Evolutionary conservation across 768 basidiomycete genomes (phyloP).

Genomic region (Lactifluus hygrophoroides): DNA sequence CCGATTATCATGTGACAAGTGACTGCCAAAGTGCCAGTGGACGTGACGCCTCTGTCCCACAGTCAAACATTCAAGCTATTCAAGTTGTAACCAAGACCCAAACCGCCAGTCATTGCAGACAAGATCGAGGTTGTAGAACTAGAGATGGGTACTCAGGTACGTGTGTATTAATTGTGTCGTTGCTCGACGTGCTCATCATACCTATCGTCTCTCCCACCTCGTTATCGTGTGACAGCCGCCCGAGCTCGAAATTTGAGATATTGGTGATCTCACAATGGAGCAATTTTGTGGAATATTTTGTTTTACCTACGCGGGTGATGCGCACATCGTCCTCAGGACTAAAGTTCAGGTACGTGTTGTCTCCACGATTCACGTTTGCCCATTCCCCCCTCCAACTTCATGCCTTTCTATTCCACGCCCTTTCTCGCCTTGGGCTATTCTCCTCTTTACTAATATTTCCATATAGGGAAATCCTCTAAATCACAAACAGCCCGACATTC

Average conservation of each 20-base stretch:
- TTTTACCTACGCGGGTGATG: conserved; percentile 90
- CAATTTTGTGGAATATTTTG: conserved; percentile 99
- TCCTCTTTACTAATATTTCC: not conserved
- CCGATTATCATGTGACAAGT: no score
- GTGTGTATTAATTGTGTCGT: conserved; percentile 13
- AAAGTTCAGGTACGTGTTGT: no score
- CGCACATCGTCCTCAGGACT: conserved; percentile 97
- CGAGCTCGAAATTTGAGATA: conserved; percentile 93
- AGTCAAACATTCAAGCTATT: no score
- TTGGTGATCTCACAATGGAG: conserved; percentile 96
- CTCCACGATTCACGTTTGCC: not conserved
- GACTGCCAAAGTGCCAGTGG: no score
- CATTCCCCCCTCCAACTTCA: not conserved
- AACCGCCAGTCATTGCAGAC: no score
- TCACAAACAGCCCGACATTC: no score
- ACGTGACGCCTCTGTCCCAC: no score
- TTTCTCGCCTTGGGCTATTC: no score
- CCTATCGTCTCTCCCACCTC: no score
- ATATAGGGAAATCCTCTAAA: no score
- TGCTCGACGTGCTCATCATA: not conserved
- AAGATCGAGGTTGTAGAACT: conserved; percentile 96
- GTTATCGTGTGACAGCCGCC: conserved; percentile 56
- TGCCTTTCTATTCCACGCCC: no score
- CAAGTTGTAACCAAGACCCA: no score
- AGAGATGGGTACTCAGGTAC: conserved; percentile 96